Percentiles rank a stretch among this genome's conserved stretches.
Conservation (phyloP, 306 rosid genomes). For the Vachellia collinsii region DNA sequence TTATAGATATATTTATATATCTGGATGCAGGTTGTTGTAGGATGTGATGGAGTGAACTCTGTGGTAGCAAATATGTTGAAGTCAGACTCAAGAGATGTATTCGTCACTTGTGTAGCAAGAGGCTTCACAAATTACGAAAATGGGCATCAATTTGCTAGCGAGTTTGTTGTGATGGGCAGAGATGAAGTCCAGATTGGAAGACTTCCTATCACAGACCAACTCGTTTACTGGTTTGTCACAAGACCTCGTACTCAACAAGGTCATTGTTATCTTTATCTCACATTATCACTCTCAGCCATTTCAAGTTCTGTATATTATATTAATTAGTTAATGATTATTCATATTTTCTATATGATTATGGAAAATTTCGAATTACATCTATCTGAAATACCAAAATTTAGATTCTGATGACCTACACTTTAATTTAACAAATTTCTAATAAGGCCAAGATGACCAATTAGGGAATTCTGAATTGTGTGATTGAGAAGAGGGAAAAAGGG, state of each 20-base stretch:
- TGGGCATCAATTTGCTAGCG: conserved; percentile 47
- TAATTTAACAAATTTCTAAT: too few species aligned
- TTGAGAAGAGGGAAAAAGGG: too few species aligned
- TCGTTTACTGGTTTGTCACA: conserved; percentile 62
- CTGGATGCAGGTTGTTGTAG: conserved; percentile 38
- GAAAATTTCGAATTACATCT: too few species aligned
- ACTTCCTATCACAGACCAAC: conserved; percentile 35
- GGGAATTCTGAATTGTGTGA: too few species aligned
- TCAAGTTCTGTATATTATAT: too few species aligned
- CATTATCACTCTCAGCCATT: background rate
- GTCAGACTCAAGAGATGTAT: conserved; percentile 32
- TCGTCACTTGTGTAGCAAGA: conserved; percentile 41
- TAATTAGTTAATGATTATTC: too few species aligned
- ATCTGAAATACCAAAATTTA: too few species aligned
- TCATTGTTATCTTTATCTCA: background rate
- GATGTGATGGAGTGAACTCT: conserved; percentile 70
- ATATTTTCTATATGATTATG: too few species aligned
- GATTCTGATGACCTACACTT: too few species aligned
- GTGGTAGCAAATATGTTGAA: conserved; percentile 42
- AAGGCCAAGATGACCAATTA: too few species aligned
- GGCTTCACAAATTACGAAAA: conserved; percentile 57
- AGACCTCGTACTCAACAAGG: conserved; percentile 37
- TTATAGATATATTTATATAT: too few species aligned
- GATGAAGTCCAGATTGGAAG: conserved; percentile 49
- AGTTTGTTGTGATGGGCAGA: conserved; percentile 34